Evolutionary conservation across 2,329 filamentous ascomycete species (phyloP), one percentile per base, ranked within the genome.

Genomic region (Cylindrodendrum hubeiense): DNA sequence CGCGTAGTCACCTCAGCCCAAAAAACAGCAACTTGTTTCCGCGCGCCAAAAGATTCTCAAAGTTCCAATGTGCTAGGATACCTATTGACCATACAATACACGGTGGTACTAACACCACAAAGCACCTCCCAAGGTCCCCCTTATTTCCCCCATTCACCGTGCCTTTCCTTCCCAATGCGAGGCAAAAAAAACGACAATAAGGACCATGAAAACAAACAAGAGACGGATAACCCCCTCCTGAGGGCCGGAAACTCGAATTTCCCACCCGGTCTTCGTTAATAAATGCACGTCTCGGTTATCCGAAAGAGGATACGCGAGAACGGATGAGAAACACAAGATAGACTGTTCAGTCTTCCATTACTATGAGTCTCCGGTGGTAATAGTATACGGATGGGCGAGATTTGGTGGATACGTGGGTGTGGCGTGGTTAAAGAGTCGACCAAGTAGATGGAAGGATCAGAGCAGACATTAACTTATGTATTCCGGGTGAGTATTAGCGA

Each of bases 81-180:
- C 37, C 15, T n/a, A 39, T 69, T 66, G 66, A 74, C 60, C 59
- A 55, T 74, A 74, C 67, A 74, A 66, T 72, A 68, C 63, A 73
- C 46, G 68, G 63, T 61, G 67, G 66, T 60, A 66, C 65, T 56
- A 70, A 68, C 62, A 68, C 71, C 66, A 66, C 60, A 49, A 63
- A 60, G 37, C 34, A 69, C 55, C 47, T 58, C 62, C 44, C 52
- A 43, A 46, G 41, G 52, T 24, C 46, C 44, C 53, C 63, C 37
- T 57, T 59, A 63, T 54, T 53, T 53, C 63, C 64, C 54, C 62
- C 46, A 52, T 56, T 57, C 39, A 51, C 57, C 51, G 22, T 54
- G 41, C 56, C 56, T 66, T 65, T 60, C 65, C 55, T 62, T 54
- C 60, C 57, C 56, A 56, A 49, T 63, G 54, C 58, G 47, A 60